Evolutionary conservation across 345 rosid genomes (phyloP).

Genomic region (Erodium maritimum): DNA sequence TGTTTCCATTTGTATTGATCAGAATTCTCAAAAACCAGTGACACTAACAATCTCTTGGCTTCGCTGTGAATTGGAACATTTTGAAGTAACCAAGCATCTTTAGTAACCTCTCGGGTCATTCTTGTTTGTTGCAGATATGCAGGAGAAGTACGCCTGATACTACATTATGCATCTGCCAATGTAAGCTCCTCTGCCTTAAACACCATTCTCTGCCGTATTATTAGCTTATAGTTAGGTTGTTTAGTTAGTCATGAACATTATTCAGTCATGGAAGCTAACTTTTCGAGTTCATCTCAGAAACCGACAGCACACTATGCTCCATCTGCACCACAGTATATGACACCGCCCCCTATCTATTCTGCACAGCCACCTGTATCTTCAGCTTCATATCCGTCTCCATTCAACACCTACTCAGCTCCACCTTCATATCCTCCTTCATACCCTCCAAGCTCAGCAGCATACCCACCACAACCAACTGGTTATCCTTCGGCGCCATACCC

Average conservation of each 20-base stretch:
- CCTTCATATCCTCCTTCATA: constrained; percentile 17
- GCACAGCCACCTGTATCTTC: neutral
- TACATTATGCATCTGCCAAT: constrained; percentile 53
- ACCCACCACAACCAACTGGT: constrained; percentile 16
- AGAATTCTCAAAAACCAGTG: neutral
- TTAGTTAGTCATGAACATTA: neutral
- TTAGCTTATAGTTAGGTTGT: neutral
- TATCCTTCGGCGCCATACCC: constrained; percentile 30
- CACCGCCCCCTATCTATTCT: constrained; percentile 4
- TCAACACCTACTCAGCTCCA: constrained; percentile 15
- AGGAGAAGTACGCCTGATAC: constrained; percentile 63
- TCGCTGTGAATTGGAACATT: neutral
- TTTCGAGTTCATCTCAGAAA: constrained; percentile 25
- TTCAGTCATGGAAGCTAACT: neutral
- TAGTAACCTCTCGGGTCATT: neutral
- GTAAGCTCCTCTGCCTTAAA: constrained; percentile 24
- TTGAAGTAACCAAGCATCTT: neutral
- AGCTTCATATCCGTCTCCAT: neutral
- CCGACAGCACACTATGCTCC: constrained; percentile 18
- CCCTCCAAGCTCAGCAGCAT: constrained; percentile 12
- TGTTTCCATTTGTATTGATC: neutral
- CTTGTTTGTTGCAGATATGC: constrained; percentile 38
- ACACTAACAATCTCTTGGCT: too few relatives aligned
- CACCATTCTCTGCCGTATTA: neutral
- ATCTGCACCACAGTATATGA: constrained; percentile 32